phyloP scores from a whole-genome alignment of 495 filamentous ascomycete genomes.

The Podospora sp. region DNA sequence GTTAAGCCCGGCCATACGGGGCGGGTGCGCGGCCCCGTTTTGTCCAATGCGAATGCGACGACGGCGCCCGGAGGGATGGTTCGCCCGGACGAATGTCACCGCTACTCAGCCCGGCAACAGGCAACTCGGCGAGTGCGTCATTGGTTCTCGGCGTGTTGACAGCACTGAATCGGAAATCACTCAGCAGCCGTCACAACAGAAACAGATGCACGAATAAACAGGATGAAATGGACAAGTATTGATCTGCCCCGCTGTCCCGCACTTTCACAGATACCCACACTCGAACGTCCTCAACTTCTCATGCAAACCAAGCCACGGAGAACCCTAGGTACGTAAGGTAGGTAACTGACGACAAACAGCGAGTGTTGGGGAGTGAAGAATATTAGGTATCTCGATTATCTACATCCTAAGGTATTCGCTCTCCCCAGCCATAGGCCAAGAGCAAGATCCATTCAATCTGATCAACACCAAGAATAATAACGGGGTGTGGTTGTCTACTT shows the following conservation, averaged over 20 bases:
- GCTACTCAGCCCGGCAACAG: background rate
- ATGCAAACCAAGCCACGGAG: too few species aligned
- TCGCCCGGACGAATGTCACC: slow-evolving; percentile 1
- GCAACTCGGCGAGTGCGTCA: background rate
- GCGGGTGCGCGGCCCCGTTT: background rate
- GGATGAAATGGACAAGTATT: background rate
- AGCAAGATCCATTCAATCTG: background rate
- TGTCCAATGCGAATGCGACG: background rate
- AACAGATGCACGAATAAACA: background rate
- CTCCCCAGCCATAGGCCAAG: background rate
- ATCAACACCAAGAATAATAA: background rate
- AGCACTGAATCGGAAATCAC: background rate
- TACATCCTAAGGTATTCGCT: background rate
- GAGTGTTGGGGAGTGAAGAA: background rate
- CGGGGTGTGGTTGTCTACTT: background rate
- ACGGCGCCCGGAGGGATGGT: background rate
- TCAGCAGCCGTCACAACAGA: background rate
- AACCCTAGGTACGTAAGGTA: too few species aligned
- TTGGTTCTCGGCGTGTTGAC: background rate
- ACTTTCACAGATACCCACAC: too few species aligned
- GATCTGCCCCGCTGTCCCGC: too few species aligned
- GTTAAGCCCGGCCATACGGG: slow-evolving; percentile 3
- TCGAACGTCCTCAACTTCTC: background rate
- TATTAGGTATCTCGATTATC: background rate
- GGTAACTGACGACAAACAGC: too few species aligned